Conservation (phyloP, 2,329 filamentous ascomycete genomes). For the Aureobasidium mangrovei region DNA sequence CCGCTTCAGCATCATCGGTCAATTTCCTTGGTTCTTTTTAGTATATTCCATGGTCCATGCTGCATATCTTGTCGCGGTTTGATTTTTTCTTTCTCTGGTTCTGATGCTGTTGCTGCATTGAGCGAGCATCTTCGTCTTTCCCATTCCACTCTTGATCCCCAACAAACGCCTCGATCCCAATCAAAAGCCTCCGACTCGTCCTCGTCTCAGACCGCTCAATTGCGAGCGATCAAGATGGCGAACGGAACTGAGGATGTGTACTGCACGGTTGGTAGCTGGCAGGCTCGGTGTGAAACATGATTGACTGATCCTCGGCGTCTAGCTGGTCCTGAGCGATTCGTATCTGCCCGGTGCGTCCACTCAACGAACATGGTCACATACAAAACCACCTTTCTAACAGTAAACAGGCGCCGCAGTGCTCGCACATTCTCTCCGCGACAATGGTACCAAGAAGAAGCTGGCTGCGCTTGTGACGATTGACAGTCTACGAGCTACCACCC, state of each 20-base stretch:
- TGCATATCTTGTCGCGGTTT: background rate
- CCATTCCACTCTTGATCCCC: background rate
- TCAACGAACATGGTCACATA: slow-evolving; percentile 2
- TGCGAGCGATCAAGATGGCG: slow-evolving; percentile 18
- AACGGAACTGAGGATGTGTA: slow-evolving; percentile 49
- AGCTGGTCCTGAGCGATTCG: slow-evolving; percentile 86
- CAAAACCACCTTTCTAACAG: slow-evolving; percentile 15
- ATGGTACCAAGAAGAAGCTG: slow-evolving; percentile 75
- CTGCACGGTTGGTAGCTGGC: slow-evolving; percentile 45
- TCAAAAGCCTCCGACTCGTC: background rate
- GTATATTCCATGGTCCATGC: slow-evolving; percentile 1
- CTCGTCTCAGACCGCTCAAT: background rate
- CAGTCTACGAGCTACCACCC: slow-evolving; percentile 62
- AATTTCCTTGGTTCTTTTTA: background rate
- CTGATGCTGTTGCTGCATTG: background rate
- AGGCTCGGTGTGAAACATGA: background rate
- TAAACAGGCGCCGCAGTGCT: slow-evolving; percentile 76
- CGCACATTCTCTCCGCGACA: slow-evolving; percentile 88
- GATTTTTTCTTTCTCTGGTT: background rate
- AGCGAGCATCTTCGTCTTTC: background rate
- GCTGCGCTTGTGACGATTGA: slow-evolving; percentile 77
- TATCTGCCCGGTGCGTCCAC: slow-evolving; percentile 73
- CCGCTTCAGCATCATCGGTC: slow-evolving; percentile 4
- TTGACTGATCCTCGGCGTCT: slow-evolving; percentile 19
- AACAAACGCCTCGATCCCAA: slow-evolving; percentile 1